phyloP scores from a whole-genome alignment of 768 basidiomycete species.

The Kwoniella heveanensis region DNA sequence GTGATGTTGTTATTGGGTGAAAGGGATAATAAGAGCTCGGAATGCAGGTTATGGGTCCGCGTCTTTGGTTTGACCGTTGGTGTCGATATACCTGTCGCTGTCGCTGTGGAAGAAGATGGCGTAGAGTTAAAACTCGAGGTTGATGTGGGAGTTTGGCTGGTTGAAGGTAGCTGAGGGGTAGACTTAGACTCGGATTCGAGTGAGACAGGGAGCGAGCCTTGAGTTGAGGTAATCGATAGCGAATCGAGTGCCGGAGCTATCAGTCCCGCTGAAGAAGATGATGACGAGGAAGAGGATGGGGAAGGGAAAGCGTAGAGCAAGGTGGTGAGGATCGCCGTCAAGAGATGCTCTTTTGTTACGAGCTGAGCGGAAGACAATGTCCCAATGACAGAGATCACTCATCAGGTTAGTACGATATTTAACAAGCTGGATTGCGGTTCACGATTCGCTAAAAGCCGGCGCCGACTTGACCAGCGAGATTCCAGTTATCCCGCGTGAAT shows the following conservation, averaged over 20 bases:
- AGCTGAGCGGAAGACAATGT: slow-evolving; percentile 66
- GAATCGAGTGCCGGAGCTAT: background rate
- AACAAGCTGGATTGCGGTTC: too few species aligned
- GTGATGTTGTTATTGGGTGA: slow-evolving; percentile 90
- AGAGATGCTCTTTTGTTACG: slow-evolving; percentile 74
- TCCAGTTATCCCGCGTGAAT: background rate
- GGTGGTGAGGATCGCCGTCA: slow-evolving; percentile 70
- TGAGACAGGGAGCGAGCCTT: background rate
- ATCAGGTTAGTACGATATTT: too few species aligned
- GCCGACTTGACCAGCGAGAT: too few species aligned
- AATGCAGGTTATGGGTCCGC: slow-evolving; percentile 83
- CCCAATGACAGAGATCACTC: too few species aligned
- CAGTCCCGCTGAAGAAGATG: background rate
- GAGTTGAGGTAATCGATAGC: slow-evolving; percentile 5
- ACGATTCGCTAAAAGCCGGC: too few species aligned
- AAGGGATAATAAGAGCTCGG: slow-evolving; percentile 83
- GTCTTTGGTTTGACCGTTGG: slow-evolving; percentile 59
- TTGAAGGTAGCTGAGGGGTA: too few species aligned
- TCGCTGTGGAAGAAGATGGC: too few species aligned
- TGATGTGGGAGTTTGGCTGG: slow-evolving; percentile 6
- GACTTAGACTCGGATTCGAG: background rate
- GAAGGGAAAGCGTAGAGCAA: slow-evolving; percentile 27
- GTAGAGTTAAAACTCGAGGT: slow-evolving; percentile 9
- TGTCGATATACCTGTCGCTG: too few species aligned
- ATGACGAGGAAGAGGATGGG: background rate